Base-by-base conservation (phyloP, 148 eudicot species). In the Cornus suecica region DNA sequence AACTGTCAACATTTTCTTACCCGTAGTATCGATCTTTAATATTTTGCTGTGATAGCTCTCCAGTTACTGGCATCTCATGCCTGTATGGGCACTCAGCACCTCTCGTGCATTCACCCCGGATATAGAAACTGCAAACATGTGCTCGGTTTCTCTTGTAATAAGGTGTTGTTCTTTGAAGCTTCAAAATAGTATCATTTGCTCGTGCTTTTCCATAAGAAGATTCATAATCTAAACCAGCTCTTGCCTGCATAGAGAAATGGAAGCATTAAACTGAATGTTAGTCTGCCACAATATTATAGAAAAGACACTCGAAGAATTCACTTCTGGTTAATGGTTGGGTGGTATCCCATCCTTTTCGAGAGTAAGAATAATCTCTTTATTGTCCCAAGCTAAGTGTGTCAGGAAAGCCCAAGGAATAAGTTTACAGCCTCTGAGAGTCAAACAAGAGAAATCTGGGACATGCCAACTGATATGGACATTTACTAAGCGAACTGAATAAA, bases 131-230 rank as follows among this genome's bases (percentile, higher is more conserved):
- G 87, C 99, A 95, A 58, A 95, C 88, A 78, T 95, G 97, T 42
- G 99, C 99, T 77, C 96, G 78, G 71, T 95, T 95, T 87, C 99
- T 91, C 91, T 95, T 91, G 84, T 95, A 95, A 80, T 95, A 95
- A 4, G 99, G 97, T 24, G 97, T 85, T 32, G 97, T 93, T 82
- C 97, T 88, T 78, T 95, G 97, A 71, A 93, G 99, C 86, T 95
- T 95, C 82, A 91, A 72, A 34, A 95, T 95, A 41, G 97, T 93
- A 84, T 95, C 97, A 79, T 85, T 95, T 6, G 97, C 83, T 16
- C 83, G 87, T 68, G 75, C 93, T 86, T 91, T 95, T 25, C 97
- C 97, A 56, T 76, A 95, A 51, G 97, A 95, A 66, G 97, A 90
- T 76, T 92, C 97, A 75, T 92, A 95, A 88, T 95, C 97, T 74